Percentiles rank a stretch among this genome's conserved stretches.
phyloP scores from a whole-genome alignment of 1,284 basidiomycete genomes.

The Grifola frondosa region DNA sequence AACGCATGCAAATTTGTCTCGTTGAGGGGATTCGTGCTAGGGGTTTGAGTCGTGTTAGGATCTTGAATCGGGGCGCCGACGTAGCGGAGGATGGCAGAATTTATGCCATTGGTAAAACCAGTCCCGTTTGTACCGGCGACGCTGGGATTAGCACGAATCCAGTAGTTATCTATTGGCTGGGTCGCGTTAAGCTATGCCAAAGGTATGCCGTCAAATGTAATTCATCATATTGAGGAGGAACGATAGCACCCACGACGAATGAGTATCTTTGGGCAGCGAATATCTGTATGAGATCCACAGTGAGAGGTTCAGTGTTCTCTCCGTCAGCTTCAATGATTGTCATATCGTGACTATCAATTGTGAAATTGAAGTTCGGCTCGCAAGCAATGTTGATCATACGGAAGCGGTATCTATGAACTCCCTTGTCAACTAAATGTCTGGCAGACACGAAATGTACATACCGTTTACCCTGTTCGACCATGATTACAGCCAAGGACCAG shows the following conservation, averaged over 20 bases:
- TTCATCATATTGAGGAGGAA: too few species aligned
- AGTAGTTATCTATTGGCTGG: constrained; percentile 37
- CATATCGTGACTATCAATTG: constrained; percentile 47
- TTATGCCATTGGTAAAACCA: constrained; percentile 36
- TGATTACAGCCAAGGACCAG: constrained; percentile 33
- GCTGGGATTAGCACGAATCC: constrained; percentile 42
- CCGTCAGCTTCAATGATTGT: constrained; percentile 56
- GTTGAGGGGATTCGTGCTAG: constrained; percentile 27
- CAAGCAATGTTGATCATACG: constrained; percentile 52
- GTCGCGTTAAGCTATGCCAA: constrained; percentile 21
- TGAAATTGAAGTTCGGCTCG: constrained; percentile 32
- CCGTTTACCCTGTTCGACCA: constrained; percentile 35
- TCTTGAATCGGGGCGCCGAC: constrained; percentile 40
- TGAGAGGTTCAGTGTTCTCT: constrained; percentile 38
- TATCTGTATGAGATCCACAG: constrained; percentile 42
- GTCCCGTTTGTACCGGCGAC: constrained; percentile 11
- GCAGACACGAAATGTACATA: constrained; percentile 8
- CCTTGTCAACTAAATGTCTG: background rate
- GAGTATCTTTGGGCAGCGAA: constrained; percentile 38
- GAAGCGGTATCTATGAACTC: constrained; percentile 30
- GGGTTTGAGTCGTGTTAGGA: constrained; percentile 29
- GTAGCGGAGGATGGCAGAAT: constrained; percentile 22
- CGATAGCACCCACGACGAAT: constrained; percentile 23
- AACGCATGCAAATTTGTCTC: constrained; percentile 27
- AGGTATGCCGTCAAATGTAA: constrained; percentile 2